Base-by-base conservation (phyloP, 352 stramenopile genomes). In the Peronospora farinosa region DNA sequence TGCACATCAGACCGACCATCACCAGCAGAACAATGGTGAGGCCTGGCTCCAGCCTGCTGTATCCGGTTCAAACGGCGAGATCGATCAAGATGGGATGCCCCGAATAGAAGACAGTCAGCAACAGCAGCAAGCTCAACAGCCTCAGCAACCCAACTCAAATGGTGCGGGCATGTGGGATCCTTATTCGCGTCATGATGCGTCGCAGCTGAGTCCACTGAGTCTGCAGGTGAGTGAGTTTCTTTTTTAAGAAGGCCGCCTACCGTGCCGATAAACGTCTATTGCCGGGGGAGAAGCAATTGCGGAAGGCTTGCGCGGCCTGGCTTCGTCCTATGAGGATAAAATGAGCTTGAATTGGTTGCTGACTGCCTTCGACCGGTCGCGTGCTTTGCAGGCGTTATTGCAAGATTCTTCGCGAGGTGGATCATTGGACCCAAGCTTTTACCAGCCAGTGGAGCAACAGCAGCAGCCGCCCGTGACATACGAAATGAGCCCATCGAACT, bases 191-290 rank as follows among this genome's bases (percentile, higher is more conserved):
- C 65, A 71, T 38, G 65, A 74, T 47, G 27, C 63, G 16, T 66
- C 65, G 15, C 65, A 74, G 49, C 46, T 74, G 45, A 74, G 65
- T 46, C 65, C 65, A 35, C 42, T 74, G 52, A 72, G 65, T 58
- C 62, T 74, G 52, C 65, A 74, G 65, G 65, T 74, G 62, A 74
- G 65, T 69, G 62, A 71, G 55, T 74, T 74, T 62, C 51, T 74
- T 48, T 74, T 71, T 50, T 72, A 69, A 64, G 43, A 56, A 51
- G 38, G 19, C 30, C 31, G 31, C 7, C 27, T 15, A 35, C 57
- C 12, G 43, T 25, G 45, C 17, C 46, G 33, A 46, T 56, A 32
- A 55, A 32, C 46, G 39, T 54, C 35, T 54, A 33, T 37, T 53
- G 47, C 31, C 30, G 37, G 46, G 37, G 42, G 40, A 40, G 58